These are phyloP conservation scores for Zarea fungicola DNA, from an alignment of 2,329 filamentous ascomycete genomes.

Conservation along the genomic window DNA sequence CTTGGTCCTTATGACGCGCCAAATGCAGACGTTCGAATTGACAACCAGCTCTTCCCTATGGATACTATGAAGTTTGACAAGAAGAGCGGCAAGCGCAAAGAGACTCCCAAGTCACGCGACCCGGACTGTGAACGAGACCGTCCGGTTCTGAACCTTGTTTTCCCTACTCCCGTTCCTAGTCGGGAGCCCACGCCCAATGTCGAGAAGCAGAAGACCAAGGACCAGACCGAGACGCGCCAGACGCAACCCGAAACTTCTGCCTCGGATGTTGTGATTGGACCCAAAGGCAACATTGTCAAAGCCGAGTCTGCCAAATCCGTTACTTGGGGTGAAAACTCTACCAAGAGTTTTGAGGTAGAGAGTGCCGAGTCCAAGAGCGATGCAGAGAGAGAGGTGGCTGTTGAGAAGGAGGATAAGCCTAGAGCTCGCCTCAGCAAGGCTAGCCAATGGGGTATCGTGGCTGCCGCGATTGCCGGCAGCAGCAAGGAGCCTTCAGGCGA, in stretches of 20 bases:
- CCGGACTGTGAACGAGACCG: slow-evolving; percentile 50
- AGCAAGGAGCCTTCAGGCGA: slow-evolving; percentile 32
- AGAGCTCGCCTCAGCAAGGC: slow-evolving; percentile 34
- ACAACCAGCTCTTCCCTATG: slow-evolving; percentile 51
- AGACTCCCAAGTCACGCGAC: slow-evolving; percentile 41
- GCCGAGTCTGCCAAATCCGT: slow-evolving; percentile 50
- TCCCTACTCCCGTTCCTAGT: slow-evolving; percentile 51
- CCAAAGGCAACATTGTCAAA: slow-evolving; percentile 38
- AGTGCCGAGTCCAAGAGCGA: slow-evolving; percentile 45
- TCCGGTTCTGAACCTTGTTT: slow-evolving; percentile 56
- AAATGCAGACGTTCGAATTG: slow-evolving; percentile 59
- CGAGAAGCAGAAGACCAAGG: slow-evolving; percentile 14
- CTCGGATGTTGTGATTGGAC: slow-evolving; percentile 33
- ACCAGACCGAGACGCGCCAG: slow-evolving; percentile 15
- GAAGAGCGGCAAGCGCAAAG: slow-evolving; percentile 22
- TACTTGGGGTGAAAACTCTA: slow-evolving; percentile 61
- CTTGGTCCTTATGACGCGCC: slow-evolving; percentile 52
- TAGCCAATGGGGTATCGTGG: slow-evolving; percentile 48
- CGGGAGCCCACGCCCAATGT: slow-evolving; percentile 14
- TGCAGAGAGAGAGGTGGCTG: slow-evolving; percentile 24
- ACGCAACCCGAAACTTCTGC: slow-evolving; percentile 20
- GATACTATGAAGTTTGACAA: slow-evolving; percentile 39
- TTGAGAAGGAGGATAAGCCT: slow-evolving; percentile 26
- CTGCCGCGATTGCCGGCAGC: slow-evolving; percentile 43
- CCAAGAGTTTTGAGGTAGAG: slow-evolving; percentile 57